Conservation (phyloP, 768 basidiomycete genomes). For the Filobasidium floriforme region DNA sequence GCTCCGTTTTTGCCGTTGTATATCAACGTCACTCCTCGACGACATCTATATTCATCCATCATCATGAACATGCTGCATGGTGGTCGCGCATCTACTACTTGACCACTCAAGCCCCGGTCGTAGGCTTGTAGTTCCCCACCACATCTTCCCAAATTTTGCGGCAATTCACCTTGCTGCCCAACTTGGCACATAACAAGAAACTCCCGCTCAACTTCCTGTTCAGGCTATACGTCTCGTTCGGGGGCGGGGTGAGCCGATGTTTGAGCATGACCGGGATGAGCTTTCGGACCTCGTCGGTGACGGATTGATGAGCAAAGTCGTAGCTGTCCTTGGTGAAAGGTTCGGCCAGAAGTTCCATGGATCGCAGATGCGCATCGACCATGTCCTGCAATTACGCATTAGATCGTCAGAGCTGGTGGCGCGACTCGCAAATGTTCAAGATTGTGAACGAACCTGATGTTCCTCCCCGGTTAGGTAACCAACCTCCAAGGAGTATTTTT, state of each 20-base stretch:
- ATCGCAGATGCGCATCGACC: conserved; percentile 75
- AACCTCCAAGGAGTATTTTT: conserved; percentile 65
- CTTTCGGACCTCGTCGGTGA: conserved; percentile 67
- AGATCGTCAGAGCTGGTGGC: neutral
- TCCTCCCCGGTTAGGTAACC: conserved; percentile 89
- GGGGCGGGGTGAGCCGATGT: conserved; percentile 82
- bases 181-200: conserved; percentile 51
- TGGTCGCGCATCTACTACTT: neutral
- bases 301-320: conserved; percentile 57
- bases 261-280: conserved; percentile 84
- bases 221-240: conserved; percentile 85
- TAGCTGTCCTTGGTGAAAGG: conserved; percentile 80
- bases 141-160: conserved; percentile 67
- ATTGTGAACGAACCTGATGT: conserved; percentile 54
- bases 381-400: conserved; percentile 55
- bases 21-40: neutral
- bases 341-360: conserved; percentile 73
- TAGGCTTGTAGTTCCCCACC: conserved; percentile 46
- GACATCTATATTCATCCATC: too few relatives aligned
- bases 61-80: too few relatives aligned
- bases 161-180: conserved; percentile 68
- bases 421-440: neutral
- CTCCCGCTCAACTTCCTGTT: conserved; percentile 57
- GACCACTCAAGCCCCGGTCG: conserved; percentile 9
- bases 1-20: neutral